A percentile compares a stretch with the other conserved stretches of the same genome.
Conservation (phyloP, 495 filamentous ascomycete species). For the Aspergillus egyptiacus region DNA sequence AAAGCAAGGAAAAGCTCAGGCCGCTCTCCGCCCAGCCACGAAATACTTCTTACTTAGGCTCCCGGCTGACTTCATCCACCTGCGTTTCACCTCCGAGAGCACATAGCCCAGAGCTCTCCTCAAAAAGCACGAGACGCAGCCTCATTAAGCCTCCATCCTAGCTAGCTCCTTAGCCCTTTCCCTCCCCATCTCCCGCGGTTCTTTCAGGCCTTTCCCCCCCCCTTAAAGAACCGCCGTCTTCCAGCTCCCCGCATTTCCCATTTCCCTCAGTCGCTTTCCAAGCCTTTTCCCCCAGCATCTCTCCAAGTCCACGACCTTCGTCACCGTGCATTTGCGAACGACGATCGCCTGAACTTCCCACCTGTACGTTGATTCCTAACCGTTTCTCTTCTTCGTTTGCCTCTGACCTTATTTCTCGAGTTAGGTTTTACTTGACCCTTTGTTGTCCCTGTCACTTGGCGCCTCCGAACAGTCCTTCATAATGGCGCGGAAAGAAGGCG, state of each 20-base stretch:
- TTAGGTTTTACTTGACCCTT: neutral
- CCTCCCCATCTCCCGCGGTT: slow-evolving; percentile 5
- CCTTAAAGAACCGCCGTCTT: slow-evolving; percentile 9
- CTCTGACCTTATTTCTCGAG: neutral
- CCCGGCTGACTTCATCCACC: slow-evolving; percentile 5
- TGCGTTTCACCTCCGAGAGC: no score
- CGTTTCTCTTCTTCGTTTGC: neutral
- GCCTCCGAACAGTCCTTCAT: slow-evolving; percentile 16
- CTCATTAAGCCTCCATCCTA: slow-evolving; percentile 11
- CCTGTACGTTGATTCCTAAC: neutral
- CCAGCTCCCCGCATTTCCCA: slow-evolving; percentile 12
- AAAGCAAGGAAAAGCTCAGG: no score
- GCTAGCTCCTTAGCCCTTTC: slow-evolving; percentile 7
- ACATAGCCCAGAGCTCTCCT: neutral
- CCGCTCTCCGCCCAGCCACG: no score
- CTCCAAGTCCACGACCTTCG: neutral
- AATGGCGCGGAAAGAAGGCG: slow-evolving; percentile 45
- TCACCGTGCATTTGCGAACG: neutral
- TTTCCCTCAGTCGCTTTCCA: slow-evolving; percentile 6
- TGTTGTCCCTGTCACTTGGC: neutral
- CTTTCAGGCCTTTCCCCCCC: slow-evolving; percentile 6
- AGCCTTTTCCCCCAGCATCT: neutral
- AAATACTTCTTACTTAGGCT: no score
- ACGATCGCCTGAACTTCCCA: neutral
- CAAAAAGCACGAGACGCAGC: slow-evolving; percentile 14